phyloP scores from a whole-genome alignment of 2,329 filamentous ascomycete genomes.

The Botrytis aclada region DNA sequence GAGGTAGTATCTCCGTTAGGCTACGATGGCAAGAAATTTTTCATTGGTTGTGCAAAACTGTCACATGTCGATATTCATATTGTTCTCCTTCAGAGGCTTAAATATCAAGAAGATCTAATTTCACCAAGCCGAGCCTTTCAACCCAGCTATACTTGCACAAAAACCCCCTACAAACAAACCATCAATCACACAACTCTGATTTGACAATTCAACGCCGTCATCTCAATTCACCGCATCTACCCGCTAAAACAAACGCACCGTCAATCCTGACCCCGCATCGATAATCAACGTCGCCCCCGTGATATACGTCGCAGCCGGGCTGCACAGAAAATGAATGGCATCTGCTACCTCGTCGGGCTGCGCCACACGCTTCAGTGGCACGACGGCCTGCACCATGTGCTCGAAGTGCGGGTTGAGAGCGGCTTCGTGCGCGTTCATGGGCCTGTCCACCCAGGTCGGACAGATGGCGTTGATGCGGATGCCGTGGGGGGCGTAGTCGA shows the following conservation, averaged over 20 bases:
- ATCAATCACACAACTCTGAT: not conserved
- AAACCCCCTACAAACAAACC: fast-evolving
- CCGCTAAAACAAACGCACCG: not conserved
- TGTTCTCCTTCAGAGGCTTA: not conserved
- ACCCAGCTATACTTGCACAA: not conserved
- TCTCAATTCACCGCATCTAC: not conserved
- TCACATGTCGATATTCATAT: not conserved
- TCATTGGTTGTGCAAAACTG: not conserved
- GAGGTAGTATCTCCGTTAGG: not conserved
- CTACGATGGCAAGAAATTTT: not conserved
- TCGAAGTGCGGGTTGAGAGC: not conserved
- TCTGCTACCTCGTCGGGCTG: conserved; percentile 47
- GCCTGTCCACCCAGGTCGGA: conserved; percentile 3
- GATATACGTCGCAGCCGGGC: conserved; percentile 27
- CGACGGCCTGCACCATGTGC: not conserved
- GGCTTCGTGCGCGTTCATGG: not conserved
- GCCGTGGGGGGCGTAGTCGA: not conserved
- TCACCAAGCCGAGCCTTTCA: not conserved
- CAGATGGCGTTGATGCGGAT: conserved; percentile 17
- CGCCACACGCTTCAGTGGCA: conserved; percentile 11
- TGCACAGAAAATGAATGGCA: conserved; percentile 42
- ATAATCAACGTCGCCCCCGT: conserved; percentile 29
- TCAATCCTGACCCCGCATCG: conserved; percentile 33
- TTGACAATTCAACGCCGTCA: not conserved
- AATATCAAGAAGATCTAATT: not conserved